Base-by-base conservation (phyloP, 2,329 filamentous ascomycete genomes). In the Paracamarosporium sp. region DNA sequence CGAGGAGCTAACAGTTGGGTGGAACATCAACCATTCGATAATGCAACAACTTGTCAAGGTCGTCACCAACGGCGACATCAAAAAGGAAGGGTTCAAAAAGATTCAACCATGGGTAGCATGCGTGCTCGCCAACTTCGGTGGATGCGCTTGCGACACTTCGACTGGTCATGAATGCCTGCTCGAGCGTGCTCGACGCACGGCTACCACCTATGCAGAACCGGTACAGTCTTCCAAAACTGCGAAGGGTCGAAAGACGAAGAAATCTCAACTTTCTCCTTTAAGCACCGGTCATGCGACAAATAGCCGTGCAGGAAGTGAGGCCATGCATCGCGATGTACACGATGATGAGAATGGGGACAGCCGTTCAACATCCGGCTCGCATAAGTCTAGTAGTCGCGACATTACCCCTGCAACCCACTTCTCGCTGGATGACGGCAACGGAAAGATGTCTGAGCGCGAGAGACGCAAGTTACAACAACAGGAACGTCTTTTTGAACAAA, bases 61-160 rank as follows among this genome's bases (percentile, higher is more conserved):
- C 1, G 79, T 90, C 2, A 83, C 82, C 55, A 88, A 90, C 36
- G 88, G 90, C 27, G 85, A 86, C 43, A 68, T 72, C 15, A 82
- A 82, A 9, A 85, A 87, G 48, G 80, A 82, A 6, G 82, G 85
- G 12, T 79, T 88, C 56, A 84, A 85, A 54, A 85, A 87, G 22
- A 78, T 80, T 0, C 88, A 91, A 62, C 82, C 82, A 15, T 92
- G 88, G 86, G 85, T 92, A 6, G 83, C 87, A 50, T 84, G 83
- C 38, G 88, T 93, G 8, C 82, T 93, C 6, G 89, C 90, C 17
- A 90, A 93, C 71, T 90, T 92, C 67, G 91, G 91, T 17, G 90
- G 90, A 17, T 94, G 91, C 75, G 91, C 90, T 4, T 94, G 91
- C 73, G 85, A 89, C 55, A 70, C 65, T 20, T 70, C 72, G 4